Conservation (phyloP, 148 eudicot genomes). For the Limonium bicolor region DNA sequence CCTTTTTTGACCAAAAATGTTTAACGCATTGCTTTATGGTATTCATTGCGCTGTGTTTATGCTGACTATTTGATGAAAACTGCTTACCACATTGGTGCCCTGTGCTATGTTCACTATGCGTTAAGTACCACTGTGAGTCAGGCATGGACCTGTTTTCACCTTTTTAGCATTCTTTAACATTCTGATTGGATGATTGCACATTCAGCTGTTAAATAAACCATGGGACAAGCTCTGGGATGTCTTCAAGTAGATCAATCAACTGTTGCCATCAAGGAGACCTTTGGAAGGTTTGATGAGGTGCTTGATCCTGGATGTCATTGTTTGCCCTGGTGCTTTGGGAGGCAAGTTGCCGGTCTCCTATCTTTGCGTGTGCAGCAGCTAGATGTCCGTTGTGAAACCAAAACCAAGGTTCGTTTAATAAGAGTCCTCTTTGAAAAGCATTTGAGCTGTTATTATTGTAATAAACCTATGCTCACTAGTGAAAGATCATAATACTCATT, state of each 20-base stretch:
- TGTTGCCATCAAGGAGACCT: conserved; percentile 41
- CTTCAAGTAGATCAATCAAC: conserved; percentile 63
- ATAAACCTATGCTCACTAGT: too few species aligned
- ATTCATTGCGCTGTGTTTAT: too few species aligned
- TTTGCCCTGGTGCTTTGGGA: conserved; percentile 55
- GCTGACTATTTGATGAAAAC: too few species aligned
- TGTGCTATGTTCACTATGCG: too few species aligned
- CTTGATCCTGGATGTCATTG: conserved; percentile 67
- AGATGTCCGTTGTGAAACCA: conserved; percentile 65
- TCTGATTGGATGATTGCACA: not conserved
- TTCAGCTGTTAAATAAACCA: conserved; percentile 15
- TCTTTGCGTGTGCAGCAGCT: conserved; percentile 57
- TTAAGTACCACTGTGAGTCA: too few species aligned
- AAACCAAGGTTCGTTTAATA: conserved; percentile 35
- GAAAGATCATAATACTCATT: too few species aligned
- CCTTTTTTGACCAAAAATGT: too few species aligned
- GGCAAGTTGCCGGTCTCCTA: conserved; percentile 43
- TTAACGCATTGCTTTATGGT: too few species aligned
- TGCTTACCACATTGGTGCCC: too few species aligned
- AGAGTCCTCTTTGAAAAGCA: too few species aligned
- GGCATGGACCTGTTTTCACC: too few species aligned
- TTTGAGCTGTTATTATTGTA: too few species aligned
- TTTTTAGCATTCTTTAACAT: conserved; percentile 1
- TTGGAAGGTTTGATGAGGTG: conserved; percentile 44
- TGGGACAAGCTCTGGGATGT: conserved; percentile 60